Percentiles rank a stretch among this genome's conserved stretches.
These are phyloP conservation scores for Populus ilicifolia DNA, from an alignment of 345 rosid genomes.

Conservation along the genomic window DNA sequence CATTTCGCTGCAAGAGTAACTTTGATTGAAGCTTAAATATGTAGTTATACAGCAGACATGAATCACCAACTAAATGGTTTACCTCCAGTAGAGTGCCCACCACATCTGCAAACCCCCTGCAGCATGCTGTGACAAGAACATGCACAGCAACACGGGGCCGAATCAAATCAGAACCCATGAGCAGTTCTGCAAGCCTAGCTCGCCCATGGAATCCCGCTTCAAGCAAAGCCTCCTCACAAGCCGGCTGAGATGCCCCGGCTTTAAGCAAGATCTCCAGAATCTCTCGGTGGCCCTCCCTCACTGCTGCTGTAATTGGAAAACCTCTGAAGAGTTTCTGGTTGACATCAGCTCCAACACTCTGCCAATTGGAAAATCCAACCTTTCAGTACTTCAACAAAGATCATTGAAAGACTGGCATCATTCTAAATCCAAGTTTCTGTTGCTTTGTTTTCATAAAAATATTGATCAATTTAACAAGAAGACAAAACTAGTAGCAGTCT, in stretches of 20 bases:
- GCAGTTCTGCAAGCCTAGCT: slow-evolving; percentile 61
- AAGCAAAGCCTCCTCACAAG: slow-evolving; percentile 90
- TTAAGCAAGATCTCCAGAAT: slow-evolving; percentile 80
- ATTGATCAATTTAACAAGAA: neutral
- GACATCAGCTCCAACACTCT: slow-evolving; percentile 89
- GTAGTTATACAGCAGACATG: neutral
- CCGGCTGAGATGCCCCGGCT: slow-evolving; percentile 86
- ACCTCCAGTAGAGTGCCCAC: slow-evolving; percentile 71
- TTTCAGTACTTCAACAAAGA: slow-evolving; percentile 17
- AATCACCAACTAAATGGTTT: slow-evolving; percentile 6
- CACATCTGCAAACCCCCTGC: slow-evolving; percentile 73
- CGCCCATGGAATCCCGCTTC: slow-evolving; percentile 83
- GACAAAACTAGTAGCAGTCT: slow-evolving; percentile 9
- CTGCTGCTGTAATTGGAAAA: slow-evolving; percentile 86
- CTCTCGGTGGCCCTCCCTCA: slow-evolving; percentile 78
- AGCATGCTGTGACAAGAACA: slow-evolving; percentile 81
- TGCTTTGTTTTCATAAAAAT: slow-evolving; percentile 9
- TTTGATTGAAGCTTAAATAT: neutral
- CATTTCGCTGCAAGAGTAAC: no score
- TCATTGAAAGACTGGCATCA: slow-evolving; percentile 12
- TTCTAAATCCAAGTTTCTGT: neutral
- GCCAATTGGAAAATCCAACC: slow-evolving; percentile 28
- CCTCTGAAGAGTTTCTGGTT: slow-evolving; percentile 94
- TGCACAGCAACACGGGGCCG: slow-evolving; percentile 85
- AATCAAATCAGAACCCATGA: slow-evolving; percentile 81